Conservation (phyloP, 129 eudicot species). For the Silybum marianum region DNA sequence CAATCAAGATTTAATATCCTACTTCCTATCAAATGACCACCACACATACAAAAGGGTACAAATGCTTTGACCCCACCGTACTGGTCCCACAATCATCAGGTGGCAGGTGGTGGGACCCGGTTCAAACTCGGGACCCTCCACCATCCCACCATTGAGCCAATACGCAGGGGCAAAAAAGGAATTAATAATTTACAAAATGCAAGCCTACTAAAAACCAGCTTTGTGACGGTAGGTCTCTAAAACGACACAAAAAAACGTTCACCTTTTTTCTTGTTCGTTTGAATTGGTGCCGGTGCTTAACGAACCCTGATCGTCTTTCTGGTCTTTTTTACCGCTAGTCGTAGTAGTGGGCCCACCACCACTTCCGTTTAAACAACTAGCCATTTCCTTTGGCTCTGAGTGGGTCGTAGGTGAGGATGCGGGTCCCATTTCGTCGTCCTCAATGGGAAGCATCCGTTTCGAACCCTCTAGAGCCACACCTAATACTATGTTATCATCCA, state of each 20-base stretch:
- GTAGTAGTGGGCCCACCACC: slow-evolving; percentile 36
- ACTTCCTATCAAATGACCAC: background rate
- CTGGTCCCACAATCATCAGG: background rate
- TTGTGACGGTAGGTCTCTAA: slow-evolving; percentile 10
- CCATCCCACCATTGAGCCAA: background rate
- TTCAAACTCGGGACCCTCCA: background rate
- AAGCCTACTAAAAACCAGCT: slow-evolving; percentile 56
- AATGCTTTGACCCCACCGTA: background rate
- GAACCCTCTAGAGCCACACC: slow-evolving; percentile 91
- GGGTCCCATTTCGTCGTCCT: slow-evolving; percentile 54
- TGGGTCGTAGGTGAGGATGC: background rate
- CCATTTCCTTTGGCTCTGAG: slow-evolving; percentile 54
- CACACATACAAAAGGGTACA: background rate
- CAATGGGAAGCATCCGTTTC: slow-evolving; percentile 69
- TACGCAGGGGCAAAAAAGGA: background rate
- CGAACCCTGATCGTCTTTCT: slow-evolving; percentile 49
- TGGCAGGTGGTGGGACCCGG: background rate
- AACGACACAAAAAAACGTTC: background rate
- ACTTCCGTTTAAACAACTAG: slow-evolving; percentile 49
- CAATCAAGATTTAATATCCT: background rate
- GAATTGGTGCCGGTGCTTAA: slow-evolving; percentile 12
- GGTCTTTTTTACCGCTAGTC: slow-evolving; percentile 30
- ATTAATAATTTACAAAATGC: slow-evolving; percentile 22
- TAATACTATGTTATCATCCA: slow-evolving; percentile 78
- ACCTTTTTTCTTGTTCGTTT: slow-evolving; percentile 45